Conservation (phyloP, 2,329 filamentous ascomycete genomes). For the Exophiala alcalophila region DNA sequence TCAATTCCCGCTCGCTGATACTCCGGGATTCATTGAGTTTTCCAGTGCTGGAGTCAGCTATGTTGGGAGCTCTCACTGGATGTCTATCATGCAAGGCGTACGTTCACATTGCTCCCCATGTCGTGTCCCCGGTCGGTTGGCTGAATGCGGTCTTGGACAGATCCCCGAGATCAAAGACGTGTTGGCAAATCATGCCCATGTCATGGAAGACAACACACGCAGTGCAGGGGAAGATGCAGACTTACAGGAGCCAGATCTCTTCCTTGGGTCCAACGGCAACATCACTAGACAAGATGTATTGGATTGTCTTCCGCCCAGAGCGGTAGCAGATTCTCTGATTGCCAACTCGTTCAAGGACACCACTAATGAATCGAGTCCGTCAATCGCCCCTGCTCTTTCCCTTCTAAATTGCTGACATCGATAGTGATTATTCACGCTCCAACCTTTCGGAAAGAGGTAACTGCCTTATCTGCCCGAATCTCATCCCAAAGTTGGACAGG, state of each 20-base stretch:
- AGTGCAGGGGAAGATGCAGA: not conserved
- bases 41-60: conserved; percentile 38
- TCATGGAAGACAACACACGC: not conserved
- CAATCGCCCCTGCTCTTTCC: not conserved
- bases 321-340: conserved; percentile 14
- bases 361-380: conserved; percentile 19
- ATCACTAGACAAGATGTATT: conserved; percentile 11
- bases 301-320: conserved; percentile 10
- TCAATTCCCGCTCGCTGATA: not conserved
- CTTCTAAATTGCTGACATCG: conserved; percentile 6
- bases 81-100: conserved; percentile 7
- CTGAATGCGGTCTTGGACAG: conserved; percentile 2
- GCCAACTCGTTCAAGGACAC: conserved; percentile 30
- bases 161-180: conserved; percentile 14
- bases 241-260: conserved; percentile 1
- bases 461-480: conserved; percentile 1
- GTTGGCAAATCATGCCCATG: not conserved
- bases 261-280: conserved; percentile 2
- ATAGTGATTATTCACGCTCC: conserved; percentile 23
- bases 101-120: not conserved
- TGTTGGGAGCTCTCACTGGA: conserved; percentile 24
- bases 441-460: conserved; percentile 25
- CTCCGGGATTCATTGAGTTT: conserved; percentile 37
- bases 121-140: not conserved
- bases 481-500: not conserved